A percentile compares a stretch with the other conserved stretches of the same genome.
phyloP scores from a whole-genome alignment of 371 early-diverging fungal genomes.

The Mucor circinelloides region DNA sequence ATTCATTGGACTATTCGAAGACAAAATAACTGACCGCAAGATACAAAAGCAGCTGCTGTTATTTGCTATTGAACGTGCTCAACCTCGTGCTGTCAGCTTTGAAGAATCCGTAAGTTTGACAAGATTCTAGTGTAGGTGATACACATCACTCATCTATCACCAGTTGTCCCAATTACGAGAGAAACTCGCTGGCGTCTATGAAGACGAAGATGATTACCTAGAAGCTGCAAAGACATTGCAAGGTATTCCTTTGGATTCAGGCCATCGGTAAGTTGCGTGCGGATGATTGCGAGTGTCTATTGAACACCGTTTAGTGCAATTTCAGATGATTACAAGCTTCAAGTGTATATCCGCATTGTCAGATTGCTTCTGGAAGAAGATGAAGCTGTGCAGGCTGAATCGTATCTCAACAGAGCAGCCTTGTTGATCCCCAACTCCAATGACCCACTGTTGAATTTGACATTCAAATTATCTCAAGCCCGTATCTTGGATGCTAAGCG shows the following conservation, averaged over 20 bases:
- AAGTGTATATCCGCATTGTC: conserved; percentile 83
- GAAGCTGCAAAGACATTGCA: conserved; percentile 81
- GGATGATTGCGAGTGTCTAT: not conserved
- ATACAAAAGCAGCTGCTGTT: conserved; percentile 54
- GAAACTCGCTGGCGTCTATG: conserved; percentile 72
- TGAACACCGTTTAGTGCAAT: conserved; percentile 49
- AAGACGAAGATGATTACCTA: conserved; percentile 76
- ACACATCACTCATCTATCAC: not conserved
- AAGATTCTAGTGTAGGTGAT: not conserved
- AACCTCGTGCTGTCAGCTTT: conserved; percentile 79
- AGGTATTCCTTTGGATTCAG: conserved; percentile 86
- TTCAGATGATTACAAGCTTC: conserved; percentile 77
- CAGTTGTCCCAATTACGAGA: conserved; percentile 77
- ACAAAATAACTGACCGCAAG: conserved; percentile 39
- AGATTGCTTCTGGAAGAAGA: conserved; percentile 85
- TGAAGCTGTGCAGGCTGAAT: conserved; percentile 79
- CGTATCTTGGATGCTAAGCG: conserved; percentile 86
- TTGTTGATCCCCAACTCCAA: conserved; percentile 63
- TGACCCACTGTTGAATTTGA: conserved; percentile 55
- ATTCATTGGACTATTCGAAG: conserved; percentile 49
- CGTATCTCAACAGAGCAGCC: conserved; percentile 82
- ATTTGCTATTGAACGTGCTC: conserved; percentile 62
- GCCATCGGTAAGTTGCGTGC: conserved; percentile 65
- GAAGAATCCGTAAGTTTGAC: conserved; percentile 75
- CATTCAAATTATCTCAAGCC: conserved; percentile 81